A percentile compares a stretch with the other conserved stretches of the same genome.
Conservation (phyloP, 2,329 filamentous ascomycete species). For the Pseudocercospora crystallina region DNA sequence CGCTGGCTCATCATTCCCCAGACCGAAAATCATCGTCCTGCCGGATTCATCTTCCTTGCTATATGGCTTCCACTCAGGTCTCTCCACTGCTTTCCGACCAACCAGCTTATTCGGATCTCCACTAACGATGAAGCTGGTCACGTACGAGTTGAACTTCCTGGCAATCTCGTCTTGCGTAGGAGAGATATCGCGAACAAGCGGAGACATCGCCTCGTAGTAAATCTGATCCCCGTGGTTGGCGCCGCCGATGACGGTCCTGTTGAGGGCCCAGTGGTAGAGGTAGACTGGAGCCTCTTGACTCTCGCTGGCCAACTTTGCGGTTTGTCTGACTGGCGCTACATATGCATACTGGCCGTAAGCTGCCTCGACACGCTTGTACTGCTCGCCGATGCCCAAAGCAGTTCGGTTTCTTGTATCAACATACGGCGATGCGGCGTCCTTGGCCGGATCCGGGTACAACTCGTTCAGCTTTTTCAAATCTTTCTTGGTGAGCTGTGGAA, state of each 20-base stretch:
- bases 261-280: conserved; percentile 61
- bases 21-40: conserved; percentile 55
- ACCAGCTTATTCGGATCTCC: conserved; percentile 33
- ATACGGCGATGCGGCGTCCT: conserved; percentile 43
- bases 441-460: conserved; percentile 62
- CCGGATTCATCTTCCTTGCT: conserved; percentile 10
- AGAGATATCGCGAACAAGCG: conserved; percentile 24
- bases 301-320: conserved; percentile 47
- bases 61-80: conserved; percentile 30
- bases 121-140: conserved; percentile 35
- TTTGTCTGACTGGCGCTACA: conserved; percentile 63
- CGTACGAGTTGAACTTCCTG: conserved; percentile 32
- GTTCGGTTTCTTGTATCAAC: conserved; percentile 32
- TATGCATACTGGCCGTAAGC: conserved; percentile 67
- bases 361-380: conserved; percentile 59
- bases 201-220: conserved; percentile 35
- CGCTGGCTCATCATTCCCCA: conserved; percentile 58
- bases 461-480: conserved; percentile 58
- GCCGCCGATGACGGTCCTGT: conserved; percentile 38
- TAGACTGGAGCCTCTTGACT: conserved; percentile 44
- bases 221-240: conserved; percentile 39
- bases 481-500: conserved; percentile 55
- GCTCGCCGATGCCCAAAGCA: conserved; percentile 46
- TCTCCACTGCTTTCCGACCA: conserved; percentile 22
- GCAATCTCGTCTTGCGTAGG: conserved; percentile 34